A percentile compares a stretch with the other conserved stretches of the same genome.
Evolutionary conservation across 2,329 filamentous ascomycete genomes (phyloP).

Genomic region (Ophiocordyceps sinensis): DNA sequence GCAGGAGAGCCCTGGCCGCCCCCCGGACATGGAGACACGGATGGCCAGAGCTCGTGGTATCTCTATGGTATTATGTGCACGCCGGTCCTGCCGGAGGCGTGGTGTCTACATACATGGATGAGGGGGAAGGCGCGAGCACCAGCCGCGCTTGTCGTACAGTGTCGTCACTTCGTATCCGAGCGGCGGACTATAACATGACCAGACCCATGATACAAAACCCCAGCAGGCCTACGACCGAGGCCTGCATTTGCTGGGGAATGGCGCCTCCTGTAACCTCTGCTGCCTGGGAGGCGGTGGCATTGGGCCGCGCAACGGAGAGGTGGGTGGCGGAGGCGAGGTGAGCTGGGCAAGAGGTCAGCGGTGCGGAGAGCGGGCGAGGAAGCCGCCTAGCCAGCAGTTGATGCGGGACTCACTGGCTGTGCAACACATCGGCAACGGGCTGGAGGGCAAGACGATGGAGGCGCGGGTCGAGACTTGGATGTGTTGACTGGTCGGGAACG

Average conservation of each 20-base stretch:
- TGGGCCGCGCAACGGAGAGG: constrained; percentile 7
- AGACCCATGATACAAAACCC: constrained; percentile 22
- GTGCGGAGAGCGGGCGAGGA: too few relatives aligned
- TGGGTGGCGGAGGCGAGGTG: constrained; percentile 1
- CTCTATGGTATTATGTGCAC: constrained; percentile 4
- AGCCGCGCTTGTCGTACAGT: constrained; percentile 2
- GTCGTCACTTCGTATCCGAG: constrained; percentile 3
- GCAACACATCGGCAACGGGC: background rate
- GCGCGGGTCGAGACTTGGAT: background rate
- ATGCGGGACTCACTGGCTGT: background rate
- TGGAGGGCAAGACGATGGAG: background rate
- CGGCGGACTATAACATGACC: constrained; percentile 14
- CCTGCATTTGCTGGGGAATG: constrained; percentile 16
- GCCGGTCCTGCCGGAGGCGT: constrained; percentile 4
- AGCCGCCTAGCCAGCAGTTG: background rate
- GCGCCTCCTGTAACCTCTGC: constrained; percentile 17
- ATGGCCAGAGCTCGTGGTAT: constrained; percentile 2
- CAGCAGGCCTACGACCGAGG: constrained; percentile 19
- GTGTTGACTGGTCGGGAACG: background rate
- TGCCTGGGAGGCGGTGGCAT: constrained; percentile 12
- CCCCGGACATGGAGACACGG: background rate
- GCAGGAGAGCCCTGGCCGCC: background rate
- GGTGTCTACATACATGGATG: constrained; percentile 1
- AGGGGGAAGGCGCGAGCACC: background rate
- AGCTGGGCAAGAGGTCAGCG: constrained; percentile 1